Conservation (phyloP, 225 moss, liverwort and hornwort genomes). For the Bryum argenteum region DNA sequence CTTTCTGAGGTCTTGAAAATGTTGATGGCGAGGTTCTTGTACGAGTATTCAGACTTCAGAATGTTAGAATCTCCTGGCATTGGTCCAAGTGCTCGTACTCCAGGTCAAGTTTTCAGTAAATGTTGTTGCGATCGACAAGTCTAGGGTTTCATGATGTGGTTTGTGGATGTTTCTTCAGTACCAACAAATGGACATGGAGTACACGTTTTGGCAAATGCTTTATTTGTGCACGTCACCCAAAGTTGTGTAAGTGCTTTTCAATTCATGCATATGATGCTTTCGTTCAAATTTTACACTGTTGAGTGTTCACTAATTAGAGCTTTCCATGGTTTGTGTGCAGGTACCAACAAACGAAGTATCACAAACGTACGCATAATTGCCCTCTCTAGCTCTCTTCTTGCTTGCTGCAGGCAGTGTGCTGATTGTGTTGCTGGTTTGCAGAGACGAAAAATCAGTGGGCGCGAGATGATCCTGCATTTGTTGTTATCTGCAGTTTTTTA, state of each 20-base stretch:
- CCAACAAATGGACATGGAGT: slow-evolving; percentile 99
- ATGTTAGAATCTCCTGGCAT: slow-evolving; percentile 18
- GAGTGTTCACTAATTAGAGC: slow-evolving; percentile 1
- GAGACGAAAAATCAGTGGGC: slow-evolving; percentile 99
- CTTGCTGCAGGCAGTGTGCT: not conserved
- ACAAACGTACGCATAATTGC: slow-evolving; percentile 72
- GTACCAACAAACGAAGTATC: slow-evolving; percentile 97
- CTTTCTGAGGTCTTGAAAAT: not conserved
- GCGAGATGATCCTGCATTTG: slow-evolving; percentile 97
- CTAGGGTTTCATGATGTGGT: slow-evolving; percentile 26
- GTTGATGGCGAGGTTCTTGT: not conserved
- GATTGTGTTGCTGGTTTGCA: slow-evolving; percentile 40
- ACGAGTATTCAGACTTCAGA: not conserved
- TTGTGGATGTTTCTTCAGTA: slow-evolving; percentile 68
- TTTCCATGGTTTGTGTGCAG: slow-evolving; percentile 45
- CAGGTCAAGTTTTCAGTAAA: slow-evolving; percentile 25
- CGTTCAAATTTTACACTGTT: not conserved
- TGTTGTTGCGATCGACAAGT: slow-evolving; percentile 2
- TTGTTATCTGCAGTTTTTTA: slow-evolving; percentile 88
- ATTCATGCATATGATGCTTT: not conserved
- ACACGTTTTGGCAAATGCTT: slow-evolving; percentile 99
- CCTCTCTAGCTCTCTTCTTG: not conserved
- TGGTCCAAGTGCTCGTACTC: slow-evolving; percentile 14
- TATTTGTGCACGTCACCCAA: slow-evolving; percentile 97
- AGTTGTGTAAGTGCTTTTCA: slow-evolving; percentile 80